Evolutionary conservation across 805 yeast species (phyloP).

Genomic region (Kodamaea neixiangensis): DNA sequence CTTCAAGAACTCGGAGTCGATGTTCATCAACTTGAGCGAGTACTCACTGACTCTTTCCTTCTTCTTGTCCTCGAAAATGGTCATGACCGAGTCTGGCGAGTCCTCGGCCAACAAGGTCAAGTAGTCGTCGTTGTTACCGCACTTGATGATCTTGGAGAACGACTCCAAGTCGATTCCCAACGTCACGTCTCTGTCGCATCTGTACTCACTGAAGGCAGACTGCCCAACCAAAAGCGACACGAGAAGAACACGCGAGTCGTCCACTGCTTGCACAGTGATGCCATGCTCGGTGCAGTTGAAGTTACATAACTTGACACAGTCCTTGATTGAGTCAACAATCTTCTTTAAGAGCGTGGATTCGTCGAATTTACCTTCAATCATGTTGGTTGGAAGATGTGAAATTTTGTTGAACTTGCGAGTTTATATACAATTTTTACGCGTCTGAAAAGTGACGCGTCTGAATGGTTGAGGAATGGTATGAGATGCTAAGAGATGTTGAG

Average conservation of each 20-base stretch:
- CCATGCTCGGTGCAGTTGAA: slow-evolving; percentile 96
- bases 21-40: slow-evolving; percentile 89
- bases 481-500: neutral
- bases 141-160: slow-evolving; percentile 82
- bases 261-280: slow-evolving; percentile 95
- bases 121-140: slow-evolving; percentile 88
- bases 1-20: slow-evolving; percentile 90
- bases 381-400: slow-evolving; percentile 24
- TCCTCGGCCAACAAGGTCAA: slow-evolving; percentile 90
- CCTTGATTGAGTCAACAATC: slow-evolving; percentile 91
- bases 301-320: slow-evolving; percentile 92
- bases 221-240: slow-evolving; percentile 86
- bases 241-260: slow-evolving; percentile 91
- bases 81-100: slow-evolving; percentile 64
- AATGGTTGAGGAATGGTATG: neutral
- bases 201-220: slow-evolving; percentile 85
- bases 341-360: slow-evolving; percentile 90
- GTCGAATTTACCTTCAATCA: slow-evolving; percentile 97
- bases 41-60: slow-evolving; percentile 93
- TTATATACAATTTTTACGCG: neutral
- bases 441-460: slow-evolving; percentile 2
- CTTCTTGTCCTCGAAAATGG: slow-evolving; percentile 88
- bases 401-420: neutral
- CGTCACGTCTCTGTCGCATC: slow-evolving; percentile 93
- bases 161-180: slow-evolving; percentile 89